Conservation (phyloP, 2,329 filamentous ascomycete species). For the Bertia moriformis region DNA sequence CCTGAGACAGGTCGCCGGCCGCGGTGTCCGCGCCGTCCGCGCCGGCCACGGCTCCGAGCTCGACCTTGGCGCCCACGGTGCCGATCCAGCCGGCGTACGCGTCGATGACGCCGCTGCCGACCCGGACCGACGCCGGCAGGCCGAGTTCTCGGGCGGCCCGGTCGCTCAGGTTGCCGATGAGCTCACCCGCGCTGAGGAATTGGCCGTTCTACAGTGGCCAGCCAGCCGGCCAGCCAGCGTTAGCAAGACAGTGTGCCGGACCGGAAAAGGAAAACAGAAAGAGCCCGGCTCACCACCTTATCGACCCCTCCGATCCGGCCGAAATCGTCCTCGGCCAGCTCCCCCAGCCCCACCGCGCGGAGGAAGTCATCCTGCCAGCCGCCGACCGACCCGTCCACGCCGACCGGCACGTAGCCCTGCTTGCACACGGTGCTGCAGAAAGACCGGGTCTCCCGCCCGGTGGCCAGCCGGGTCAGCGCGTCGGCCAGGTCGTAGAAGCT, state of each 20-base stretch:
- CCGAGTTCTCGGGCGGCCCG: conserved; percentile 74
- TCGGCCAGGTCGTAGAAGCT: conserved; percentile 95
- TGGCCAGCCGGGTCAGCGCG: conserved; percentile 85
- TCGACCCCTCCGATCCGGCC: conserved; percentile 87
- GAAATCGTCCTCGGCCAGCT: conserved; percentile 74
- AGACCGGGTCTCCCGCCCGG: conserved; percentile 78
- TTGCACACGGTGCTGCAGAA: conserved; percentile 96
- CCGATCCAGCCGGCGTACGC: conserved; percentile 98
- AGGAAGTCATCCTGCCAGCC: conserved; percentile 97
- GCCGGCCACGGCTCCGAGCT: conserved; percentile 53
- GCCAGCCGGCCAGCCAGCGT: background rate
- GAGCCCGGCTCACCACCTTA: conserved; percentile 66
- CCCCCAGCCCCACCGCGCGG: conserved; percentile 66
- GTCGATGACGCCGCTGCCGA: conserved; percentile 93
- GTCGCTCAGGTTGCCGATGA: conserved; percentile 72
- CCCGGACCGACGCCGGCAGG: conserved; percentile 70
- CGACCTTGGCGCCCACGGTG: conserved; percentile 92
- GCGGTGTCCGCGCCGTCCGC: conserved; percentile 51
- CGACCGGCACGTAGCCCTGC: conserved; percentile 91
- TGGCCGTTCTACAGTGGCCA: conserved; percentile 60
- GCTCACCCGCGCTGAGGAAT: conserved; percentile 81
- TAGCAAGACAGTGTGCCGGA: conserved; percentile 1
- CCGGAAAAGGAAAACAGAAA: conserved; percentile 12
- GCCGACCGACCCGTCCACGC: conserved; percentile 90
- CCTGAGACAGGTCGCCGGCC: conserved; percentile 78